Conservation (phyloP, 169 alveolate species). For the Amoebophrya sp. region DNA sequence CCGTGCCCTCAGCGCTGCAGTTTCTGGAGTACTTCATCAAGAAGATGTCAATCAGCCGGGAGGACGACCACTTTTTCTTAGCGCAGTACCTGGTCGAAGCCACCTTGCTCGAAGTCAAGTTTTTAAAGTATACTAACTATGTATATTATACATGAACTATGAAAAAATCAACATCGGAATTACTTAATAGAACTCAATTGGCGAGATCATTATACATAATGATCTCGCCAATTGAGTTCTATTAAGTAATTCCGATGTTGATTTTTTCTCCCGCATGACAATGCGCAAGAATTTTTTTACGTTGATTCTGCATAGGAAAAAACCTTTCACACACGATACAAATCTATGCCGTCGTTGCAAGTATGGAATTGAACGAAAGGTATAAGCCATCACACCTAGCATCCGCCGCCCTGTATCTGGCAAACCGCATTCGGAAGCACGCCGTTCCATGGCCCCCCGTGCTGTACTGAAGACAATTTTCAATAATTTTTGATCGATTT, state of each 20-base stretch:
- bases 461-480: background rate
- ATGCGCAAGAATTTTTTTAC: too few relatives aligned
- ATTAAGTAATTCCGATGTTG: too few relatives aligned
- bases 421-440: background rate
- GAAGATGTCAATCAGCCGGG: background rate
- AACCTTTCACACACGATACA: too few relatives aligned
- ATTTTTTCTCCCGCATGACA: too few relatives aligned
- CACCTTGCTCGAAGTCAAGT: constrained; percentile 13
- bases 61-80: constrained; percentile 30
- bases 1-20: constrained; percentile 30
- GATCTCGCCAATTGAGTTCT: too few relatives aligned
- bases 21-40: constrained; percentile 16
- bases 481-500: background rate
- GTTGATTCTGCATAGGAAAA: too few relatives aligned
- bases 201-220: too few relatives aligned
- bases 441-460: background rate
- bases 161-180: too few relatives aligned
- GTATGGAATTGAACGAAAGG: too few relatives aligned
- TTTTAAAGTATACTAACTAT: background rate
- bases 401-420: background rate
- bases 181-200: too few relatives aligned
- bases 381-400: background rate
- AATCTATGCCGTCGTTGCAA: too few relatives aligned
- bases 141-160: too few relatives aligned
- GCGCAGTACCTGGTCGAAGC: constrained; percentile 26